Base-by-base conservation (phyloP, 805 yeast genomes). In the Candida berthetii region DNA sequence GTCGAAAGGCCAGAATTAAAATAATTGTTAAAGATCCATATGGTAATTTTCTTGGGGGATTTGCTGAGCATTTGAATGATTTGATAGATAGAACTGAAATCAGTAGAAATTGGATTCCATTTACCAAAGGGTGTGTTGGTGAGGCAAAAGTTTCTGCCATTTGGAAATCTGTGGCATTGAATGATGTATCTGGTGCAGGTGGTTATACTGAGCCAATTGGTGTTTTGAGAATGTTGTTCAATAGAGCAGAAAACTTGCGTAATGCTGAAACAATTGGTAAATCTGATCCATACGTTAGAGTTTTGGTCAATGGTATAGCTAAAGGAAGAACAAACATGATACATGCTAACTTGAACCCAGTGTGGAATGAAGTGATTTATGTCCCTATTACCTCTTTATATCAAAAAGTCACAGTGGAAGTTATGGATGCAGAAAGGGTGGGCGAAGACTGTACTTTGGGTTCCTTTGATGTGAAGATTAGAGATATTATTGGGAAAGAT, bases 171-270 rank as follows among this genome's bases (percentile, higher is more conserved):
- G 96, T 90, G 38, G 78, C 73, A 22, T 64, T 91, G 54, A 71
- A 65, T 45, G 78, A 80, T 40, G 84, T 83, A n/a, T 63, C 79
- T 32, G 86, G 88, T 46, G 65, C 85, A 17, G 78, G 82, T 50
- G 95, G 93, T 39, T 91, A 89, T 65, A 78, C 88, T n/a, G 88
- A 88, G 43, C 99, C 99, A 38, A 82, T 91, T 58, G 99, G 99
- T 58, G 91, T 85, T 29, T 73, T 90, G 6, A 80, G 97, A 56
- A 70, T 93, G 24, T 69, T 74, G 44, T 62, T 93, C 46, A 76
- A 76, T 49, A 74, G 73, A 46, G 97, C 95, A 35, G 76, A 72
- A 42, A 83, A 79, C 46, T 74, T 93, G 55, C 75, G 84, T 44
- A 91, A 93, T 62, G 72, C 89, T 63, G 97, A 91, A 61, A 83